A percentile compares a stretch with the other conserved stretches of the same genome.
These are phyloP conservation scores for Apiotrichum porosum DNA, from an alignment of 1,284 basidiomycete genomes.

Conservation along the genomic window DNA sequence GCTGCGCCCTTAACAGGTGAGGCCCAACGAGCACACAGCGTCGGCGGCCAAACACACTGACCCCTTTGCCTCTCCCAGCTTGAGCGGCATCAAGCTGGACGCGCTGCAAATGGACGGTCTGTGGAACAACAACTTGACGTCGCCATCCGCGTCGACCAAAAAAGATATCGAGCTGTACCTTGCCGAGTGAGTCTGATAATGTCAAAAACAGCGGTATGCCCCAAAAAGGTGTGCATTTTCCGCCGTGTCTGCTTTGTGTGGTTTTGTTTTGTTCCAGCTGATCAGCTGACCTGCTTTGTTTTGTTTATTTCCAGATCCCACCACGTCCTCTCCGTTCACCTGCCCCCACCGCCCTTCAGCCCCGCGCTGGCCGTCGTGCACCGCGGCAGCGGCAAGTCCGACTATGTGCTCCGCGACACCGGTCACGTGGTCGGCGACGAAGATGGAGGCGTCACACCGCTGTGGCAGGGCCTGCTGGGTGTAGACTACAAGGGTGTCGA, in stretches of 20 bases:
- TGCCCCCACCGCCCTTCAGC: conserved; percentile 16
- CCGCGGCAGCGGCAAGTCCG: conserved; percentile 20
- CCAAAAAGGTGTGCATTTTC: too few relatives aligned
- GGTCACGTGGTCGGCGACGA: conserved; percentile 36
- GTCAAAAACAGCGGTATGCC: too few relatives aligned
- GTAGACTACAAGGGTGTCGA: conserved; percentile 23
- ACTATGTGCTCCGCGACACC: conserved; percentile 32
- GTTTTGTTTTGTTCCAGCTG: too few relatives aligned
- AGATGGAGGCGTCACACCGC: conserved; percentile 24
- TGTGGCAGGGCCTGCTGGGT: conserved; percentile 37
- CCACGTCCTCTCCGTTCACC: conserved; percentile 32
- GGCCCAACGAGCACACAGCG: neutral
- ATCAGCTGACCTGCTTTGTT: too few relatives aligned
- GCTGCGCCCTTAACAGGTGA: conserved; percentile 35
- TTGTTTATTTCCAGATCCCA: conserved; percentile 15
- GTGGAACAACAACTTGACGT: conserved; percentile 10
- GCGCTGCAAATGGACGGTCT: conserved; percentile 31
- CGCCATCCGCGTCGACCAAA: neutral
- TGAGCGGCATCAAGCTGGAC: conserved; percentile 24
- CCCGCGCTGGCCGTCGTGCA: conserved; percentile 29
- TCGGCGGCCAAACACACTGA: neutral
- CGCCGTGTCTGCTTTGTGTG: too few relatives aligned
- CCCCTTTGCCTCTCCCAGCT: conserved; percentile 21
- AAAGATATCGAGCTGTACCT: conserved; percentile 31
- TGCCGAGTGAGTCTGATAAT: conserved; percentile 29